Base-by-base conservation (phyloP, 2,329 filamentous ascomycete genomes). In the Rhynchosporium secalis region DNA sequence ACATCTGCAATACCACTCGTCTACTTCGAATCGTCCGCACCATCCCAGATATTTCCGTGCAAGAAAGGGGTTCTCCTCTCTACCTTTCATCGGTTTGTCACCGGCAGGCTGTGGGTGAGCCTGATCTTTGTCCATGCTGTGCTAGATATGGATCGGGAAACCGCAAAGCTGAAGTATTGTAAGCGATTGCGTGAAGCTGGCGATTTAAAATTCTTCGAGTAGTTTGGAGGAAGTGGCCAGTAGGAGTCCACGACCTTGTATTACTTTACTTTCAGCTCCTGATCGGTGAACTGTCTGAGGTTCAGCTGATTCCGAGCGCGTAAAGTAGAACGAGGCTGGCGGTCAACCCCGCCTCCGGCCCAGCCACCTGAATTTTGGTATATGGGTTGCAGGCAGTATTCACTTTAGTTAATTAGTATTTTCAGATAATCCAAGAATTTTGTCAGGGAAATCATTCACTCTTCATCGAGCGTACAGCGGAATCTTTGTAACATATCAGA, bases 291-390 rank as follows among this genome's bases (percentile, higher is more conserved):
- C 20, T 20, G 20, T 20, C 20, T 20, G 20, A 52, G 29, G n/a
- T 26, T 41, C 33, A 52, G 20, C 51, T 54, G 49, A 54, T 9
- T 54, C 10, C 36, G 51, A 29, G 13, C 13, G 15, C 7, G 49
- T 52, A 9, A 31, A 38, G 40, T 10, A n/a, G n/a, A 20, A 41
- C 51, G 36, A 54, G 51, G 51, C 51, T 54, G 51, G 51, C 51
- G 33, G 33, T 41, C 40, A 54, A 26, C 33, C n/a, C n/a, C 29
- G 13, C 47, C 9, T 12, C 29, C 31, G 5, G 20, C 48, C 48
- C 49, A 52, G 51, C 51, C 51, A 54, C 51, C 51, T 4, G 33
- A 20, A 54, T 54, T 54, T 41, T 41, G 51, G 40, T 41, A 8
- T 20, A 15, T 52, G 13, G 20, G 31, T 8, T 52, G 51, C 40